These are phyloP conservation scores for Perkinsela sp. DNA, from an alignment of 208 protist species.

Conservation along the genomic window DNA sequence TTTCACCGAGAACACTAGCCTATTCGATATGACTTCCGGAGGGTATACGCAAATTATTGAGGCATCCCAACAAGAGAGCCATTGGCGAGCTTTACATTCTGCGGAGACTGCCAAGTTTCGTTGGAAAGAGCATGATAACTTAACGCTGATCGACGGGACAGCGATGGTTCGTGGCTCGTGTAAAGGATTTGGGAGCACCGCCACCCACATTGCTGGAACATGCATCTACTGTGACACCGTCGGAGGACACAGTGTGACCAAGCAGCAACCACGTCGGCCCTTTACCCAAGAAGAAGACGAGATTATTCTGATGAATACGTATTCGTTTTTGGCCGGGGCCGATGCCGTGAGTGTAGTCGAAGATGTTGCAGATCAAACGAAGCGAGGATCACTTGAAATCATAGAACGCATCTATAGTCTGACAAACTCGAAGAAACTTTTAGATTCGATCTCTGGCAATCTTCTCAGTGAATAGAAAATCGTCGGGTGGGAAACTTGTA, in stretches of 20 bases:
- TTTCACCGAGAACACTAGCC: constrained; percentile 4
- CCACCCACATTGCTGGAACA: not conserved
- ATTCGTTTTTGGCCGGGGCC: constrained; percentile 17
- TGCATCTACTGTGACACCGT: constrained; percentile 24
- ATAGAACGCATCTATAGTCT: constrained; percentile 31
- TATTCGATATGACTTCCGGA: constrained; percentile 18
- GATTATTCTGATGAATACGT: constrained; percentile 23
- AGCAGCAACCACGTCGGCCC: constrained; percentile 9
- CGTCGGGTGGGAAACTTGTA: too few species aligned
- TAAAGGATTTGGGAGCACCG: constrained; percentile 19
- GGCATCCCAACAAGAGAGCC: constrained; percentile 12
- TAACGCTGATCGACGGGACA: constrained; percentile 35
- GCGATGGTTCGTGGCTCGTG: constrained; percentile 34
- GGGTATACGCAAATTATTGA: constrained; percentile 14
- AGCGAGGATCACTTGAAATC: constrained; percentile 22
- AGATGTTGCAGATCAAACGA: constrained; percentile 19
- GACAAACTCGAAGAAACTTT: constrained; percentile 14
- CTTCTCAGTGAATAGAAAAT: too few species aligned
- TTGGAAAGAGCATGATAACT: constrained; percentile 22
- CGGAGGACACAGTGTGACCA: constrained; percentile 16
- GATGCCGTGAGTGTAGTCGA: constrained; percentile 31
- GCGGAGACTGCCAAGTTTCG: constrained; percentile 9
- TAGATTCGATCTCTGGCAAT: too few species aligned
- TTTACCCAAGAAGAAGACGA: constrained; percentile 29
- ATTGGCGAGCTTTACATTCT: constrained; percentile 8